Conservation (phyloP, 2,329 filamentous ascomycete species). For the Microthyrium microscopicum region DNA sequence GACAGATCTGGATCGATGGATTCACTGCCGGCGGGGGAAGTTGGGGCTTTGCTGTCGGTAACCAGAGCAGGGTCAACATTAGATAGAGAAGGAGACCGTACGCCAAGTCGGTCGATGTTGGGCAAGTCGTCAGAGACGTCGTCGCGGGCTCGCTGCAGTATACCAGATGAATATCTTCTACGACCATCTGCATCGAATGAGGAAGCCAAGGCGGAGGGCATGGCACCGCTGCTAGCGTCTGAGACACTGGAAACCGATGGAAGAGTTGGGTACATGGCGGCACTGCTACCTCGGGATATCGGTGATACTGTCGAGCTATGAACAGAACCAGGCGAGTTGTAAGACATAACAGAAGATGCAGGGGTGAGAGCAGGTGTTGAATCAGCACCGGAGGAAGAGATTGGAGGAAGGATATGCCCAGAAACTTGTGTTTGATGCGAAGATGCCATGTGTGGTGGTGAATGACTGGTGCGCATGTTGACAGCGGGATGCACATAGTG, state of each 20-base stretch:
- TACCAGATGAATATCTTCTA: slow-evolving; percentile 43
- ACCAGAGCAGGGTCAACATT: slow-evolving; percentile 20
- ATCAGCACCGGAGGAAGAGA: slow-evolving; percentile 22
- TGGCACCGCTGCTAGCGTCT: slow-evolving; percentile 34
- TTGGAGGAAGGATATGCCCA: slow-evolving; percentile 36
- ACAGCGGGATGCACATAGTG: slow-evolving; percentile 43
- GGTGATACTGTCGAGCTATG: slow-evolving; percentile 49
- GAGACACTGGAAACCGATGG: slow-evolving; percentile 53
- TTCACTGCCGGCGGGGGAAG: slow-evolving; percentile 21
- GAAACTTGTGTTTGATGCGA: slow-evolving; percentile 16
- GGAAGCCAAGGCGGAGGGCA: slow-evolving; percentile 51
- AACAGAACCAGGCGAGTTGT: slow-evolving; percentile 63
- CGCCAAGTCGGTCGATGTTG: slow-evolving; percentile 12
- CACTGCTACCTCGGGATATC: slow-evolving; percentile 34
- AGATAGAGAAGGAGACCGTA: slow-evolving; percentile 20
- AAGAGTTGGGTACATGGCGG: slow-evolving; percentile 59
- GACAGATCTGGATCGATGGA: slow-evolving; percentile 13
- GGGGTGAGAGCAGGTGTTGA: slow-evolving; percentile 65
- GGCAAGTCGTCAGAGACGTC: slow-evolving; percentile 12
- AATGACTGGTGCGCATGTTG: slow-evolving; percentile 39
- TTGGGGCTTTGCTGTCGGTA: too few species aligned
- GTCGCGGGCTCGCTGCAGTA: slow-evolving; percentile 30
- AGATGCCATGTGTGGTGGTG: slow-evolving; percentile 23
- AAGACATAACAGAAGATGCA: slow-evolving; percentile 58
- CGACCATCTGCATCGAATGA: slow-evolving; percentile 44